Conservation (phyloP, 768 basidiomycete species). For the Exsudoporus frostii region DNA sequence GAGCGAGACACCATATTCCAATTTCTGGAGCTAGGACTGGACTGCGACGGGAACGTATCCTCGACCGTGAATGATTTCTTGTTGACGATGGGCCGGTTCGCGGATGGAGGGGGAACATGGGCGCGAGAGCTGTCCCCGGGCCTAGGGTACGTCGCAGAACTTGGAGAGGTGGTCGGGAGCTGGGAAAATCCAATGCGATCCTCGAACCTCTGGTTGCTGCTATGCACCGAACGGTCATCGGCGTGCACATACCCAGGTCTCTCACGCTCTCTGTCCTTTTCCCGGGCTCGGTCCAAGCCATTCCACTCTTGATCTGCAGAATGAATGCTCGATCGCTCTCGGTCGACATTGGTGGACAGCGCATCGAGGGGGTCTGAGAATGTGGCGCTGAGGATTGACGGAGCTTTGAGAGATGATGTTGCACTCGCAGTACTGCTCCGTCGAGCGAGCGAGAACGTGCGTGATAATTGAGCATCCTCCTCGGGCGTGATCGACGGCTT, state of each 20-base stretch:
- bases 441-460: constrained; percentile 41
- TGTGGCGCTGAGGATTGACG: constrained; percentile 39
- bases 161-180: constrained; percentile 12
- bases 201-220: constrained; percentile 11
- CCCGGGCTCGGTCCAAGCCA: constrained; percentile 23
- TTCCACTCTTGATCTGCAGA: constrained; percentile 29
- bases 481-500: constrained; percentile 44
- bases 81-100: constrained; percentile 31
- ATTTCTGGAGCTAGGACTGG: constrained; percentile 20
- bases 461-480: constrained; percentile 41
- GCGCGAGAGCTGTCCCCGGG: constrained; percentile 12
- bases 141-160: constrained; percentile 13
- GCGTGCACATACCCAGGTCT: constrained; percentile 9
- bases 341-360: constrained; percentile 19
- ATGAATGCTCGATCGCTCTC: constrained; percentile 27
- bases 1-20: constrained; percentile 23
- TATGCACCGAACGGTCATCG: constrained; percentile 24
- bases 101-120: constrained; percentile 24
- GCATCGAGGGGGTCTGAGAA: constrained; percentile 30
- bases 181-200: constrained; percentile 17
- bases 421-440: constrained; percentile 50
- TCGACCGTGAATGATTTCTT: constrained; percentile 30
- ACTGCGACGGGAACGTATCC: constrained; percentile 19
- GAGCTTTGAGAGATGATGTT: constrained; percentile 44
- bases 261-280: constrained; percentile 24